Evolutionary conservation across 768 basidiomycete genomes (phyloP), one percentile per base, ranked within the genome.

Genomic region (Gymnopilus dilepis): DNA sequence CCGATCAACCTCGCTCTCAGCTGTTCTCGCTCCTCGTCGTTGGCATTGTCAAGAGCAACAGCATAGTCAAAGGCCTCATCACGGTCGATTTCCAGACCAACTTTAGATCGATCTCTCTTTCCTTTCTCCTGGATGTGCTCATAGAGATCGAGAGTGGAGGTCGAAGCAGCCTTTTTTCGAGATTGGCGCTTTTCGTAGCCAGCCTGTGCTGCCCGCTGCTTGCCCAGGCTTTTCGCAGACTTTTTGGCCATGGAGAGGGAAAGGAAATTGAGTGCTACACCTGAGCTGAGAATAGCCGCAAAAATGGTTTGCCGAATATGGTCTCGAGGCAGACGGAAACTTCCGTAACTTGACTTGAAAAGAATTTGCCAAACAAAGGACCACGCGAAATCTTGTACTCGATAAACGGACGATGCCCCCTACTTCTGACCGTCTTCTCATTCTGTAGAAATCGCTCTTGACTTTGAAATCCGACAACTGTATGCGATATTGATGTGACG

Each of bases 51-150:
- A 38, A 79, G 74, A 37, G 78, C 79, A 6, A 74, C 74, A 31
- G 75, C 79, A 65, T 70, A 77, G 7, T 77, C 78, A 21, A 66
- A 67, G 2, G 76, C 72, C 70, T 91, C 88, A 38, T 88, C 85
- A 41, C 76, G 79, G 66, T 85, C 87, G 34, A 91, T 73, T 31
- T 84, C 78, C 33, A 88, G 77, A 45, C 70, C 73, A 34, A 90
- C 71, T 56, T 83, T 83, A 1, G 82, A 77, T 31, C 47, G 47
- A 17, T 50, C 47, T 50, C 90, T 78, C 59, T 84, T 78, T 56
- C 78, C 79, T 56, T 78, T 73, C 33, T 81, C 80, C 26, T 80
- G 79, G 57, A 82, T 75, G 60, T 86, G 86, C 67, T 91, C 90
- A 70, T 91, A 91, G 0, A 90, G 80, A 65, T 91, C 88, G 21